Percentiles rank a stretch among this genome's conserved stretches.
Evolutionary conservation across 2,329 filamentous ascomycete genomes (phyloP).

Genomic region (Metarhizium anisopliae): DNA sequence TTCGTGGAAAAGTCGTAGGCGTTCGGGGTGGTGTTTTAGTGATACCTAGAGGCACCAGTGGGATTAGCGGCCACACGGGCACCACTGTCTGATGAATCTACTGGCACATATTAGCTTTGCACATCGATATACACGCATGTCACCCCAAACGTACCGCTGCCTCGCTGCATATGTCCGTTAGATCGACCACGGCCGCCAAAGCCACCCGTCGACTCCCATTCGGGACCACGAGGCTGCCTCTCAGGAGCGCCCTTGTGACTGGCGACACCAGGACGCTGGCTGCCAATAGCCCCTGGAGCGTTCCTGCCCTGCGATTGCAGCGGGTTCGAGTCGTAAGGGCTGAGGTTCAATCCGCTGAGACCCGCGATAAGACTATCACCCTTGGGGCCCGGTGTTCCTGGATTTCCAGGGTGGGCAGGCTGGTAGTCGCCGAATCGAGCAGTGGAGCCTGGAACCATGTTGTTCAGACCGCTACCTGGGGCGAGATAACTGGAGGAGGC

Average conservation of each 20-base stretch:
- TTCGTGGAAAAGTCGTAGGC: neutral
- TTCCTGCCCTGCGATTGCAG: constrained; percentile 30
- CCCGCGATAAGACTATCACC: constrained; percentile 36
- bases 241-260: constrained; percentile 41
- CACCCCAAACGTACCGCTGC: constrained; percentile 42
- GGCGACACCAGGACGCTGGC: constrained; percentile 49
- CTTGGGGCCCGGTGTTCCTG: constrained; percentile 29
- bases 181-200: constrained; percentile 45
- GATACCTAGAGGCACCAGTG: constrained; percentile 26
- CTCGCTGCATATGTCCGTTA: constrained; percentile 53
- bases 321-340: constrained; percentile 38
- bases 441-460: constrained; percentile 32
- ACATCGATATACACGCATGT: neutral
- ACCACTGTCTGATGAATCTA: constrained; percentile 35
- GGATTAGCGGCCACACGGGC: constrained; percentile 27
- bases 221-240: constrained; percentile 54
- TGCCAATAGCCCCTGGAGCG: constrained; percentile 54
- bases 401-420: constrained; percentile 23
- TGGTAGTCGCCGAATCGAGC: constrained; percentile 39
- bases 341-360: constrained; percentile 41
- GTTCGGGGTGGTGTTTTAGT: constrained; percentile 15
- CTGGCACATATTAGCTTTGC: neutral
- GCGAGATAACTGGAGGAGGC: constrained; percentile 65
- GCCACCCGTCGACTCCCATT: constrained; percentile 47
- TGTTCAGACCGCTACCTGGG: constrained; percentile 39